Evolutionary conservation across 305 asterid species (phyloP).

Genomic region (Ilex paraguariensis): DNA sequence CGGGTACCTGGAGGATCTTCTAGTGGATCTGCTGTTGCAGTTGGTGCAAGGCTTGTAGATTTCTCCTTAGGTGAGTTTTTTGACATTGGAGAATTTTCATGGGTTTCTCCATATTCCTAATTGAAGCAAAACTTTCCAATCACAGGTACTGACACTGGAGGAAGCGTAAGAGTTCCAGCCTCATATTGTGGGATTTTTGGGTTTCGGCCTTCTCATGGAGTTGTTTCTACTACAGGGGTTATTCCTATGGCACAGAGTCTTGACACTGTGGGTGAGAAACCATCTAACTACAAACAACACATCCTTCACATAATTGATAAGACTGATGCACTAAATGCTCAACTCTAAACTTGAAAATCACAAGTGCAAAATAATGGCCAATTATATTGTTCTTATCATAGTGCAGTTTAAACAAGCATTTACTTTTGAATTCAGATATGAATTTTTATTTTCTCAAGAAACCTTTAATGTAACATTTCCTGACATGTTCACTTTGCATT

Average conservation of each 20-base stretch:
- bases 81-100: neutral
- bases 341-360: too few relatives aligned
- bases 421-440: too few relatives aligned
- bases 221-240: slow-evolving; percentile 61
- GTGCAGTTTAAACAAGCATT: too few relatives aligned
- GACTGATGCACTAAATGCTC: too few relatives aligned
- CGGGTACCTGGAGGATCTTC: slow-evolving; percentile 97
- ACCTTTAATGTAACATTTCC: too few relatives aligned
- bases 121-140: slow-evolving; percentile 9
- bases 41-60: slow-evolving; percentile 67
- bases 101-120: neutral
- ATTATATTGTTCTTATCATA: too few relatives aligned
- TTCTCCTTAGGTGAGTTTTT: slow-evolving; percentile 56
- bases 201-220: slow-evolving; percentile 86
- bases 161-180: slow-evolving; percentile 91
- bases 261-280: slow-evolving; percentile 73
- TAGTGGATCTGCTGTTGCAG: slow-evolving; percentile 94
- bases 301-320: too few relatives aligned
- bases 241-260: slow-evolving; percentile 92
- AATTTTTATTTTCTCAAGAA: too few relatives aligned
- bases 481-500: too few relatives aligned
- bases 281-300: neutral
- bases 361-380: too few relatives aligned
- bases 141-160: slow-evolving; percentile 90
- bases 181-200: slow-evolving; percentile 89